Conservation (phyloP, 2,329 filamentous ascomycete species). For the Calonectria multiphialidica region DNA sequence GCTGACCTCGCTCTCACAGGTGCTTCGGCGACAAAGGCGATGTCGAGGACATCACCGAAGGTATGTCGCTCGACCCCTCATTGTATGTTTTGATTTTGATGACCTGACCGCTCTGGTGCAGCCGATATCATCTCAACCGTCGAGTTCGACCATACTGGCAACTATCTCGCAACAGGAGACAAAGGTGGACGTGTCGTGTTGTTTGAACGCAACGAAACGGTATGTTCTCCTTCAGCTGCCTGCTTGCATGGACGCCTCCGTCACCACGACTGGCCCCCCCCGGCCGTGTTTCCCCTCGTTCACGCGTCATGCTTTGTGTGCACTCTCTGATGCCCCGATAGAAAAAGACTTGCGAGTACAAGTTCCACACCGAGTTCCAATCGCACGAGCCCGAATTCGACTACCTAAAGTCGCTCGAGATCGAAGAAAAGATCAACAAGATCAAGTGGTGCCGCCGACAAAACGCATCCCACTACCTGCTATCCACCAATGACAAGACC, state of each 20-base stretch:
- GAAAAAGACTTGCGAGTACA: conserved; percentile 99
- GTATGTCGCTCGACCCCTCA: conserved; percentile 59
- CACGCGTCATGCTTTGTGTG: conserved; percentile 47
- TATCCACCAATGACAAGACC: conserved; percentile 99
- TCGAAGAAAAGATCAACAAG: conserved; percentile 99
- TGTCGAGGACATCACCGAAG: conserved; percentile 98
- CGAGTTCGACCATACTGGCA: conserved; percentile 90
- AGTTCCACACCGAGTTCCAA: conserved; percentile 99
- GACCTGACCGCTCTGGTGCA: conserved; percentile 51
- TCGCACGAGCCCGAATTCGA: conserved; percentile 99
- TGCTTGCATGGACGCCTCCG: not conserved
- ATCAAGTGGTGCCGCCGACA: conserved; percentile 99
- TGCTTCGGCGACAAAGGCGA: conserved; percentile 99
- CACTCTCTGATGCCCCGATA: conserved; percentile 52
- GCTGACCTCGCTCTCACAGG: conserved; percentile 61
- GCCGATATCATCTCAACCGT: conserved; percentile 94
- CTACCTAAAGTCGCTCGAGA: conserved; percentile 98
- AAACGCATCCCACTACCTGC: conserved; percentile 97
- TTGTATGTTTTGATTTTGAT: conserved; percentile 22
- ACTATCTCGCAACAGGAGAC: conserved; percentile 91
- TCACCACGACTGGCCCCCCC: not conserved
- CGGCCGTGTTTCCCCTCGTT: not conserved
- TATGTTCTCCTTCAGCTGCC: conserved; percentile 57
- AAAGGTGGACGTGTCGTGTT: conserved; percentile 88
- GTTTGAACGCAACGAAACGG: conserved; percentile 95